Conservation (phyloP, 2,329 filamentous ascomycete species). For the Mollisiaceae sp. region DNA sequence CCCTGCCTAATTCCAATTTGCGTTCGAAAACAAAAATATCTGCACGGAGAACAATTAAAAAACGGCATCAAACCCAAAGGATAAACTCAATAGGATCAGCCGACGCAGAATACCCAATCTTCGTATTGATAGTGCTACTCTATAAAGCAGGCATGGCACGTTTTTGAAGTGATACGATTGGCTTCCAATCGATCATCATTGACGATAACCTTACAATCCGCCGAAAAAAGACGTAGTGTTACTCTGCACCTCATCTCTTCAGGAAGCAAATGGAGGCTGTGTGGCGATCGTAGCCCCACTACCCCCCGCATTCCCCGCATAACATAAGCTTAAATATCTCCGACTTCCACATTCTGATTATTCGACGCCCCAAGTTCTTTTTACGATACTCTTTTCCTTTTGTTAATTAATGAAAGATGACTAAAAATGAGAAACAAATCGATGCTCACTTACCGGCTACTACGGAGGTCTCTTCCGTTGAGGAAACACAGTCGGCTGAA, state of each 20-base stretch:
- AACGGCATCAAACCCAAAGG: neutral
- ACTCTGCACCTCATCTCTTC: no score
- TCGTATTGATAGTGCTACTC: neutral
- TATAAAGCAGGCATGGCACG: no score
- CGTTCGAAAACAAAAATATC: neutral
- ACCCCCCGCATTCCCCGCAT: no score
- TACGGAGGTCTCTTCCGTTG: conserved; percentile 21
- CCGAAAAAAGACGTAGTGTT: no score
- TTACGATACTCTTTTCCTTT: neutral
- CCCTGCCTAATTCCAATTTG: neutral
- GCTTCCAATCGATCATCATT: no score
- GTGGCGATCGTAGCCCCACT: no score
- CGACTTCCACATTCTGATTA: no score
- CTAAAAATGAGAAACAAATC: conserved; percentile 17
- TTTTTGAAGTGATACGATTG: no score
- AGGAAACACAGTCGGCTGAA: conserved; percentile 17
- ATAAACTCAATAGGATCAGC: neutral
- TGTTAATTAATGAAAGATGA: neutral
- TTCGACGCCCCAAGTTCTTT: no score
- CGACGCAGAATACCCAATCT: neutral
- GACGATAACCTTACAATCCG: no score
- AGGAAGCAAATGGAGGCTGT: no score
- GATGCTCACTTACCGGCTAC: conserved; percentile 5
- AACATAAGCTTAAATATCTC: no score
- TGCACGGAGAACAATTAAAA: neutral